Evolutionary conservation across 352 stramenopile species (phyloP).

Genomic region (Blastocystis sp.): DNA sequence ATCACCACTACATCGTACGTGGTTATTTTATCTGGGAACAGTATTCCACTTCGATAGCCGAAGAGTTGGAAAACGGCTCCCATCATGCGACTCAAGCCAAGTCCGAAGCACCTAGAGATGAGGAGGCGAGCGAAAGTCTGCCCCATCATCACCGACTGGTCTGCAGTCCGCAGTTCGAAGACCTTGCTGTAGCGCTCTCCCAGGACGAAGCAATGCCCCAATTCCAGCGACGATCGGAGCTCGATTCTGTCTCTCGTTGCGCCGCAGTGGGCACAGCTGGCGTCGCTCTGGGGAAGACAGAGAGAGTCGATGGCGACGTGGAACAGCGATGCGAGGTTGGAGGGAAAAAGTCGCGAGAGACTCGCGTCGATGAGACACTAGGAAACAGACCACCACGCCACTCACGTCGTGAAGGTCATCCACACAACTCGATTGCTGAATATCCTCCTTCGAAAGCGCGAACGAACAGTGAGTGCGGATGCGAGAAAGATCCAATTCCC

Average conservation of each 20-base stretch:
- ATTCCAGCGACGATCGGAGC: neutral
- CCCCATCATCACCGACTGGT: neutral
- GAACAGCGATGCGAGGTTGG: neutral
- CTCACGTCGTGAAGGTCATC: neutral
- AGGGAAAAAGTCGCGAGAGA: slow-evolving; percentile 5
- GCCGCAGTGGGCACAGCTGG: neutral
- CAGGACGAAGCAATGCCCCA: slow-evolving; percentile 33
- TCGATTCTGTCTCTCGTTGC: neutral
- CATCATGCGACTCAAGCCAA: slow-evolving; percentile 38
- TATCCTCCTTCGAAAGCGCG: neutral
- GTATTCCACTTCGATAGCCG: slow-evolving; percentile 4
- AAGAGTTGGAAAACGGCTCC: slow-evolving; percentile 31
- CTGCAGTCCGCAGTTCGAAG: neutral
- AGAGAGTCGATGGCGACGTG: neutral
- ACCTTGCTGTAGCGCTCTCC: neutral
- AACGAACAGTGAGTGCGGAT: neutral
- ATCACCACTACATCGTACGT: slow-evolving; percentile 45
- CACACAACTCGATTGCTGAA: neutral
- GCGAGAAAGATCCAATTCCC: neutral
- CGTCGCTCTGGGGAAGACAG: neutral
- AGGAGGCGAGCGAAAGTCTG: neutral
- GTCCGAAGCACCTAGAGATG: slow-evolving; percentile 16
- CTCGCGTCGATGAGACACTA: neutral
- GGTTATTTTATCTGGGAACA: slow-evolving; percentile 39
- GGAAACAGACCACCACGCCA: neutral